Conservation (phyloP, 2,329 filamentous ascomycete species). For the Calonectria pseudoreteaudii region DNA sequence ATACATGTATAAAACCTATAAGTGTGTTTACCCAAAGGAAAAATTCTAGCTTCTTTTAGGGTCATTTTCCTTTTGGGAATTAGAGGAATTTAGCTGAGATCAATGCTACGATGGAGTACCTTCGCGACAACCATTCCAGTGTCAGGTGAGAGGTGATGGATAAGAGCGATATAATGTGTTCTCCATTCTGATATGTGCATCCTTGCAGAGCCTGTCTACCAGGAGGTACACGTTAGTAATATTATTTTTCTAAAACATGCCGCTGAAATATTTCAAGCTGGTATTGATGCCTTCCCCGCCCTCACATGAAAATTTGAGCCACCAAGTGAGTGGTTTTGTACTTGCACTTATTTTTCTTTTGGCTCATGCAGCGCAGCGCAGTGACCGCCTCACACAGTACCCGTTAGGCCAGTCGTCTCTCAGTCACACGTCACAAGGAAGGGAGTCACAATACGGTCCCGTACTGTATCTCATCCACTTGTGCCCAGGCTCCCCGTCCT, state of each 20-base stretch:
- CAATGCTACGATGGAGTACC: too few relatives aligned
- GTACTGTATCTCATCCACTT: not conserved
- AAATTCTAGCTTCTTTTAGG: not conserved
- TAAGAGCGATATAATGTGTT: not conserved
- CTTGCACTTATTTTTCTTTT: not conserved
- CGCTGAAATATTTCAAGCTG: not conserved
- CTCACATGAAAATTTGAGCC: not conserved
- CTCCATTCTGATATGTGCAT: not conserved
- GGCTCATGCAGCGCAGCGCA: not conserved
- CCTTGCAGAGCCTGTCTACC: not conserved
- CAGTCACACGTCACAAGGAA: constrained; percentile 15
- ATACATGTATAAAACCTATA: too few relatives aligned
- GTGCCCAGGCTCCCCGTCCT: constrained; percentile 2
- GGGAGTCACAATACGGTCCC: not conserved
- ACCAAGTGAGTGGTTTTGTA: not conserved
- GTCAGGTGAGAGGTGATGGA: not conserved
- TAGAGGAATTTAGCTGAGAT: too few relatives aligned
- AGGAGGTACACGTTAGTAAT: not conserved
- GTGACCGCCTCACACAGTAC: constrained; percentile 15
- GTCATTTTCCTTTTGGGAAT: too few relatives aligned
- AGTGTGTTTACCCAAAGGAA: not conserved
- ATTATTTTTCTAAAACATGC: not conserved
- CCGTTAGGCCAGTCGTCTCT: not conserved
- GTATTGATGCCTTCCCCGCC: not conserved
- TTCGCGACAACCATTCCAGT: too few relatives aligned